A percentile compares a stretch with the other conserved stretches of the same genome.
phyloP scores from a whole-genome alignment of 768 basidiomycete species.

The Tephrocybe sp. region DNA sequence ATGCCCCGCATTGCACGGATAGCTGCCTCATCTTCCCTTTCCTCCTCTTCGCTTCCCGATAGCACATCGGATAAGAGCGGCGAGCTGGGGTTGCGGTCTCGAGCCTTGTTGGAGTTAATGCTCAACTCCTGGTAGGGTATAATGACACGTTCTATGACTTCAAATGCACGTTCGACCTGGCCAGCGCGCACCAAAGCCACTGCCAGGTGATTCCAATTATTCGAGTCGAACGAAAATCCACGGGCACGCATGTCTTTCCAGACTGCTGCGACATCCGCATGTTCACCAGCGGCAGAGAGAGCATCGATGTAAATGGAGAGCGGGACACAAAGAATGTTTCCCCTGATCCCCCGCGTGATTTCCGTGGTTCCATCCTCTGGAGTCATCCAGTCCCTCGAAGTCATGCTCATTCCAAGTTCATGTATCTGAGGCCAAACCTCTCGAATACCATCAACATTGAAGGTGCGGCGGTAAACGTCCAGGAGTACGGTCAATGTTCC shows the following conservation, averaged over 20 bases:
- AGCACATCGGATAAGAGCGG: conserved; percentile 40
- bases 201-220: conserved; percentile 89
- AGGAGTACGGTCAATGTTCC: conserved; percentile 62
- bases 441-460: conserved; percentile 52
- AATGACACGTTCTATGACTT: conserved; percentile 75
- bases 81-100: conserved; percentile 32
- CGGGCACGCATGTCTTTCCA: conserved; percentile 64
- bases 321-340: conserved; percentile 69
- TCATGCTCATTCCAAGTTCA: conserved; percentile 47
- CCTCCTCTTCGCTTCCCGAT: neutral
- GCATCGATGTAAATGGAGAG: conserved; percentile 81
- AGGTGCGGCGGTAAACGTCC: conserved; percentile 64
- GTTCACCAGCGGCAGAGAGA: conserved; percentile 60
- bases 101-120: conserved; percentile 17
- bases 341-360: conserved; percentile 23
- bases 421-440: conserved; percentile 70
- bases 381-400: conserved; percentile 32
- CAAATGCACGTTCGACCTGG: conserved; percentile 79
- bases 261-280: conserved; percentile 54
- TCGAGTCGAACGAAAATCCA: conserved; percentile 79
- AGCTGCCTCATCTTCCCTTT: conserved; percentile 19
- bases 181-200: conserved; percentile 77
- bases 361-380: conserved; percentile 11
- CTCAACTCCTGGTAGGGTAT: conserved; percentile 49
- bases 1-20: conserved; percentile 25